Evolutionary conservation across 192 early-diverging fungal genomes (phyloP), one percentile per base, ranked within the genome.

Genomic region (Phycomyces blakesleeanus): DNA sequence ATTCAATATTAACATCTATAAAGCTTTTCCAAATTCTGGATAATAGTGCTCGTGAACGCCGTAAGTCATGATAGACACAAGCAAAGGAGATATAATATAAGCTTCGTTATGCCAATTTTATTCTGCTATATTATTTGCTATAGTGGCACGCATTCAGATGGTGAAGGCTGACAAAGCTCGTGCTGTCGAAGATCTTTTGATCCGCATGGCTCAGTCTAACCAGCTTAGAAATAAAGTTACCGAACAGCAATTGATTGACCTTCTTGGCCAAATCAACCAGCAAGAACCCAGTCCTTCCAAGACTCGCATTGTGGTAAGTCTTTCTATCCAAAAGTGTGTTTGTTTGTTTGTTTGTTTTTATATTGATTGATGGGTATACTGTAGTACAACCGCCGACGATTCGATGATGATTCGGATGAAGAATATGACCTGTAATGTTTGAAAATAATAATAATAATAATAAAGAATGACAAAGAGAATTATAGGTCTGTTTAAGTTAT

Each of bases 121-220:
- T n/a, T n/a, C n/a, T n/a, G n/a, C n/a, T n/a, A n/a, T n/a, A n/a
- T n/a, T n/a, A n/a, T n/a, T n/a, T n/a, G n/a, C n/a, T n/a, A n/a
- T 66, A 90, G 90, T 96, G 73, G 85, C 87, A n/a, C 85, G 92
- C 20, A 96, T 96, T 58, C 84, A 87, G 14, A 90, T 98, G 61
- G 95, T 98, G 10, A 96, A 95, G 71, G 80, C 84, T 0, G 91
- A 94, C 11, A 89, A 91, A 74, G 95, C 92, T 1, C 83, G 91
- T 10, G 87, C 86, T 10, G 91, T 97, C 14, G 93, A 98, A 66
- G 92, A 93, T 58, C 79, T 95, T 65, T 79, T 98, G 53, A 85
- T 98, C 61, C 83, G 89, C 26, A 98, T 96, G 95, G 93, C 89
- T 4, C 87, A 87, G 70, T 75, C 81, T 22, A 88, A 90, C 16